phyloP scores from a whole-genome alignment of 2,329 filamentous ascomycete species.

The Claviceps arundinis region DNA sequence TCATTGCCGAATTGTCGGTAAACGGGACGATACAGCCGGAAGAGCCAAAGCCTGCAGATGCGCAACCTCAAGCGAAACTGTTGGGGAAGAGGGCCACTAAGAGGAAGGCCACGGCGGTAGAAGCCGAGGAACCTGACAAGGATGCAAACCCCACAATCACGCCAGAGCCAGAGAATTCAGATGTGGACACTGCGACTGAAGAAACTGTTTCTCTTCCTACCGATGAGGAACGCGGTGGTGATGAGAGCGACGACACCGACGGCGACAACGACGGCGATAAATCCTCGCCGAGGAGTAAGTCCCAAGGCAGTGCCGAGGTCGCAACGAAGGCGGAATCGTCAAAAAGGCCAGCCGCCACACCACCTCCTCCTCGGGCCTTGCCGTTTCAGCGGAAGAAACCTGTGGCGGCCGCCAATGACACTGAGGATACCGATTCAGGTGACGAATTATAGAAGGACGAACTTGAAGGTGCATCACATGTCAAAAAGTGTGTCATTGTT shows the following conservation, averaged over 20 bases:
- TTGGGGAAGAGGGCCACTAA: conserved; percentile 31
- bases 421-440: conserved; percentile 42
- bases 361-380: conserved; percentile 27
- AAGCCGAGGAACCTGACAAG: conserved; percentile 31
- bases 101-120: conserved; percentile 31
- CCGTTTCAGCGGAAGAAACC: conserved; percentile 28
- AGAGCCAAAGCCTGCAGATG: conserved; percentile 11
- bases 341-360: conserved; percentile 14
- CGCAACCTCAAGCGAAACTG: conserved; percentile 15
- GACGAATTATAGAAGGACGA: conserved; percentile 32
- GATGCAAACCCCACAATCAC: conserved; percentile 27
- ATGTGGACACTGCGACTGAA: conserved; percentile 27
- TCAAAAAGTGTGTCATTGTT: neutral
- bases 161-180: conserved; percentile 24
- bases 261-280: neutral
- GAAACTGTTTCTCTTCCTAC: conserved; percentile 28
- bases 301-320: neutral
- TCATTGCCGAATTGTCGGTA: conserved; percentile 35
- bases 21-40: conserved; percentile 13
- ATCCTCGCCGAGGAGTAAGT: neutral
- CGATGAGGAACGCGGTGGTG: conserved; percentile 14
- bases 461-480: no score
- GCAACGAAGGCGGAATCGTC: conserved; percentile 4
- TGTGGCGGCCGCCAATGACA: conserved; percentile 27
- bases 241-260: conserved; percentile 20